Base-by-base conservation (phyloP, 2,329 filamentous ascomycete species). In the Botrytis sinoallii region DNA sequence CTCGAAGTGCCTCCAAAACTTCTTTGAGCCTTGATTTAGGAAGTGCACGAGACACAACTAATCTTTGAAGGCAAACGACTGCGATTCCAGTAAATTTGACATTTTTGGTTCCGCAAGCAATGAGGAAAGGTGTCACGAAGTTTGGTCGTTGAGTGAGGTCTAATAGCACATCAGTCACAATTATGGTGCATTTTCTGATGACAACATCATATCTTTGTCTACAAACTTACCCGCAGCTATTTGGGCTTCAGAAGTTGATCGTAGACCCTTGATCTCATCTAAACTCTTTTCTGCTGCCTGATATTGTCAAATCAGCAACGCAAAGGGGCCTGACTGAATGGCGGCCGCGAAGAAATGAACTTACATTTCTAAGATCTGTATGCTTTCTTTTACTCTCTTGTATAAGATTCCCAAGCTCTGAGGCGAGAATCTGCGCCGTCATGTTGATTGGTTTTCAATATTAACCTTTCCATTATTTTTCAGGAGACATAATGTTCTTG, bases 381-480 rank as follows among this genome's bases (percentile, higher is more conserved):
- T 98, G 92, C 84, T 97, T 98, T 80, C 95, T 90, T 84, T 97
- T 98, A 82, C 95, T 96, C 85, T 99, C 96, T 83, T 97, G 93
- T 79, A 97, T 92, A 82, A 98, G 89, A 84, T 93, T 97, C 80
- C 92, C 89, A 82, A 98, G 89, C 88, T 98, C 95, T 74, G 93
- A 91, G 81, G 91, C 90, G 80, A 98, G 88, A 80, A 97, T 91
- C 88, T 97, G 93, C 80, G 94, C 92, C 83, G 94, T 97, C 94
- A 97, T 97, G 55, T 80, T 82, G 79, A 74, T 73, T 70, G 38
- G 20, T 74, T 38, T 40, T 29, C 63, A 52, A 69, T 65, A 66
- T 40, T 67, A 70, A 68, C 67, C 72, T 76, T 72, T 78, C 76
- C 79, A 79, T 79, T 74, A 67, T 66, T 57, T 67, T 42, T 22